phyloP scores from a whole-genome alignment of 2,329 filamentous ascomycete genomes.

The Fusarium buharicum region DNA sequence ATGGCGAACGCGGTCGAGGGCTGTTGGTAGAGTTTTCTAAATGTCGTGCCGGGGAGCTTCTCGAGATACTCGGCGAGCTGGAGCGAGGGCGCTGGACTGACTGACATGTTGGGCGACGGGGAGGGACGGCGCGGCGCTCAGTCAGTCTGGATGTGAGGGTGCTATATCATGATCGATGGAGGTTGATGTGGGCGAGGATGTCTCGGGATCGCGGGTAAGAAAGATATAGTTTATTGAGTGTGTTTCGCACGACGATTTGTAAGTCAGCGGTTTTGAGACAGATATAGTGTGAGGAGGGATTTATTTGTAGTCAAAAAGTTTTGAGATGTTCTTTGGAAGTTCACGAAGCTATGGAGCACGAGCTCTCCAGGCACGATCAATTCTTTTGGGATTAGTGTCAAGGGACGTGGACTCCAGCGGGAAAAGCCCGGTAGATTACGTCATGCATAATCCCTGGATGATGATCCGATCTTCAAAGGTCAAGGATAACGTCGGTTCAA shows the following conservation, averaged over 20 bases:
- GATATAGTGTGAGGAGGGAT: rapidly evolving
- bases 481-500: too few species aligned
- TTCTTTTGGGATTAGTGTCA: conserved; percentile 22
- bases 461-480: too few species aligned
- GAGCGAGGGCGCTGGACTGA: conserved; percentile 60
- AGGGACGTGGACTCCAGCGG: conserved; percentile 4
- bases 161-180: conserved; percentile 42
- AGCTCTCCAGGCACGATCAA: conserved; percentile 30
- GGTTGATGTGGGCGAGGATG: neutral
- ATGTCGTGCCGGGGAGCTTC: conserved; percentile 87
- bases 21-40: conserved; percentile 92
- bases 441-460: too few species aligned
- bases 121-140: conserved; percentile 27
- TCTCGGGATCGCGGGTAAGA: neutral
- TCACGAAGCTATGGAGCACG: conserved; percentile 24
- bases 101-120: conserved; percentile 57
- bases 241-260: rapidly evolving
- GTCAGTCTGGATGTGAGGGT: conserved; percentile 43
- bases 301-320: neutral
- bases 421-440: conserved; percentile 31
- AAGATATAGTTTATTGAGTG: too few species aligned
- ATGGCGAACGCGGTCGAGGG: conserved; percentile 95
- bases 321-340: conserved; percentile 1
- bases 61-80: conserved; percentile 90
- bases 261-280: neutral